Evolutionary conservation across 768 basidiomycete species (phyloP).

Genomic region (Tremella mesenterica): DNA sequence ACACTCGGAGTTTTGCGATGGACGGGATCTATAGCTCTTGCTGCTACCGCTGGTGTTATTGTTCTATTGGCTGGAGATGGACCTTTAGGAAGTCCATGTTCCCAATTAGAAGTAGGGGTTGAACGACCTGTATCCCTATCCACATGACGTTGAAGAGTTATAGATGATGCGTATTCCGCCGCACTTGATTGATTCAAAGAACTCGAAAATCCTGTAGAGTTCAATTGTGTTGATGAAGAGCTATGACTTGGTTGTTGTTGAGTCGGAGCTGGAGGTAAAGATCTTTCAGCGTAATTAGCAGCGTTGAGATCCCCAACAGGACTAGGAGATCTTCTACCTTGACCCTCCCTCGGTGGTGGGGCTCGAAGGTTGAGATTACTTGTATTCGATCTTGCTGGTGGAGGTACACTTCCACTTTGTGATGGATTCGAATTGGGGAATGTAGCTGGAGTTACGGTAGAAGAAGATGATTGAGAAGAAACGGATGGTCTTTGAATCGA

Average conservation of each 20-base stretch:
- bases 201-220: too few species aligned
- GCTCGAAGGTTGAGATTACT: conserved; percentile 26
- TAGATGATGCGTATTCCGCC: conserved; percentile 30
- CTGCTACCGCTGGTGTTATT: neutral
- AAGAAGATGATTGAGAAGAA: conserved; percentile 13
- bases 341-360: conserved; percentile 27
- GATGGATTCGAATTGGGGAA: too few species aligned
- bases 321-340: conserved; percentile 30
- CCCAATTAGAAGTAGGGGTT: conserved; percentile 14
- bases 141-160: conserved; percentile 11
- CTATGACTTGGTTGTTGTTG: neutral
- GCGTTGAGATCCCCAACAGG: conserved; percentile 21
- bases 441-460: conserved; percentile 13
- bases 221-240: too few species aligned
- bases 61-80: conserved; percentile 8
- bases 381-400: conserved; percentile 20
- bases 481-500: too few species aligned
- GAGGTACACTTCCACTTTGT: conserved; percentile 4
- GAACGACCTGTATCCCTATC: conserved; percentile 6
- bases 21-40: neutral
- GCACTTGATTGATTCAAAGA: conserved; percentile 22
- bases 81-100: conserved; percentile 12
- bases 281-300: conserved; percentile 25
- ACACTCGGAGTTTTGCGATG: neutral
- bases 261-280: conserved; percentile 29